Evolutionary conservation across 495 filamentous ascomycete species (phyloP).

Genomic region (Lineolata rhizophorae): DNA sequence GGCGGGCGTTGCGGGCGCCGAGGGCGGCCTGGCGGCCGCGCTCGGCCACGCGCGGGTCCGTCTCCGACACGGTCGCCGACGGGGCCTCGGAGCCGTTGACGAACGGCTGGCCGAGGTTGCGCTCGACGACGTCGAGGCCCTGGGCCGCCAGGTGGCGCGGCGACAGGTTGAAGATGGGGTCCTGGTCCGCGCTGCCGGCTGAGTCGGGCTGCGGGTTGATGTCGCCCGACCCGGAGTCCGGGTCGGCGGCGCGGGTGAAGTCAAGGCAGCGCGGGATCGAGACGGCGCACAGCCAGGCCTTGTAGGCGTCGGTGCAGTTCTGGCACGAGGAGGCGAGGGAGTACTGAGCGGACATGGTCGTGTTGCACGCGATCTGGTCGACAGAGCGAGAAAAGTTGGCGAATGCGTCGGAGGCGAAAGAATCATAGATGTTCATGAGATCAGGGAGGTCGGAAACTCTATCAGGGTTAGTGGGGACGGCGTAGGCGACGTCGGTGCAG

Average conservation of each 20-base stretch:
- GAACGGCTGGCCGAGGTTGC: slow-evolving; percentile 46
- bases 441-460: slow-evolving; percentile 20
- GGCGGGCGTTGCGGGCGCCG: slow-evolving; percentile 34
- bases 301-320: slow-evolving; percentile 65
- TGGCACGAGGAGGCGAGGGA: slow-evolving; percentile 55
- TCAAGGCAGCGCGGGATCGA: slow-evolving; percentile 81
- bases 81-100: slow-evolving; percentile 31
- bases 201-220: slow-evolving; percentile 24
- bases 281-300: slow-evolving; percentile 83
- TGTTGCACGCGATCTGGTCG: slow-evolving; percentile 66
- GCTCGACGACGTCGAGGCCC: too few relatives aligned
- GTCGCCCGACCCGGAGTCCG: slow-evolving; percentile 14
- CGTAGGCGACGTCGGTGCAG: slow-evolving; percentile 71
- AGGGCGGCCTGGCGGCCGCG: slow-evolving; percentile 5
- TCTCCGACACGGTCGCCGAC: slow-evolving; percentile 3
- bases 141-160: too few relatives aligned
- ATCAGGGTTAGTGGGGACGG: slow-evolving; percentile 63
- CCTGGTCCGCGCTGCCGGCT: not conserved
- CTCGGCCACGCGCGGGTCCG: not conserved
- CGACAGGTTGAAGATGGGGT: too few relatives aligned
- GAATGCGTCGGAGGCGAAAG: slow-evolving; percentile 13
- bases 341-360: slow-evolving; percentile 44
- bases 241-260: slow-evolving; percentile 19
- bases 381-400: slow-evolving; percentile 61
- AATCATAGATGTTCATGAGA: slow-evolving; percentile 48